These are phyloP conservation scores for Fraxinus xanthoxyloides DNA, from an alignment of 305 asterid species.

Conservation along the genomic window DNA sequence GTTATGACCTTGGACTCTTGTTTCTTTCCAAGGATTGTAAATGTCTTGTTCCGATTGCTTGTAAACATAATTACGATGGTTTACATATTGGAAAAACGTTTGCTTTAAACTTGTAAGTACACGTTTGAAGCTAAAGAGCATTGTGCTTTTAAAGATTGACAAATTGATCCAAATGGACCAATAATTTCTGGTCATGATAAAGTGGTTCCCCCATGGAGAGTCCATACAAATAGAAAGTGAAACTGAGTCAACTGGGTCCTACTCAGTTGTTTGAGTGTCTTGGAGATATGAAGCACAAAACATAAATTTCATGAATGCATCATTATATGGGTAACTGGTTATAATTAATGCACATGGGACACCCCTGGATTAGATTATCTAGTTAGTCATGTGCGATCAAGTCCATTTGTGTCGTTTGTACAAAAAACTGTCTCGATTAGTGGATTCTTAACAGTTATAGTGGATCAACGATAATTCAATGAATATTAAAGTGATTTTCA, in stretches of 20 bases:
- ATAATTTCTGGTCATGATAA: not conserved
- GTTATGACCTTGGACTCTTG: not conserved
- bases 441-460: not conserved
- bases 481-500: too few relatives aligned
- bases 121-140: not conserved
- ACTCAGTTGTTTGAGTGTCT: not conserved
- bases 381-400: not conserved
- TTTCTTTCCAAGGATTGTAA: not conserved
- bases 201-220: not conserved
- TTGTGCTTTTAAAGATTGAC: not conserved
- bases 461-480: not conserved
- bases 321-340: conserved; percentile 17
- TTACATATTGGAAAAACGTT: not conserved
- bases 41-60: not conserved
- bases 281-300: not conserved
- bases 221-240: not conserved
- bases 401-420: not conserved
- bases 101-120: not conserved
- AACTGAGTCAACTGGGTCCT: not conserved
- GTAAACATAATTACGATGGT: not conserved
- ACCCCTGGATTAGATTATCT: not conserved
- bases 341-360: conserved; percentile 17
- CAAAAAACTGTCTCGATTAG: not conserved
- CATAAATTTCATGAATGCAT: conserved; percentile 39
- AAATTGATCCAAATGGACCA: not conserved